phyloP scores from a whole-genome alignment of 2,329 filamentous ascomycete species.

The Fusarium phyllophilum region DNA sequence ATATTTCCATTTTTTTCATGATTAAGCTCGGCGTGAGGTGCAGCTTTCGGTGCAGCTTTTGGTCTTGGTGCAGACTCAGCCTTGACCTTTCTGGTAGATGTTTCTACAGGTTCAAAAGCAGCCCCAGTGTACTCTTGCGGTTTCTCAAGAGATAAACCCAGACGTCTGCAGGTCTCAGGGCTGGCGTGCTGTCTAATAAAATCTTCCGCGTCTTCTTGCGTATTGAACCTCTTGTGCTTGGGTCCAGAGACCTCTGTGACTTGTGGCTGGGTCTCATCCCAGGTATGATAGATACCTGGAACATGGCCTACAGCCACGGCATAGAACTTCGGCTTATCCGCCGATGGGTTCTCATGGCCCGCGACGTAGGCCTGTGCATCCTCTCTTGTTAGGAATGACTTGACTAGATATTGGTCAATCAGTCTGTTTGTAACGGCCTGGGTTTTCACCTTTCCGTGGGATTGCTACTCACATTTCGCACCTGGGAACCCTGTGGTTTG shows the following conservation, averaged over 20 bases:
- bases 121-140: slow-evolving; percentile 2
- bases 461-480: slow-evolving; percentile 70
- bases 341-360: slow-evolving; percentile 59
- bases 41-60: not conserved
- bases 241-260: slow-evolving; percentile 78
- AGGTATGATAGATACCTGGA: slow-evolving; percentile 70
- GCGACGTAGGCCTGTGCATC: slow-evolving; percentile 84
- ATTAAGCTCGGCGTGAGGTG: not conserved
- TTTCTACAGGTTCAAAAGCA: slow-evolving; percentile 31
- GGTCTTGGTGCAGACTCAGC: slow-evolving; percentile 40
- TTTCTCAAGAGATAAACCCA: slow-evolving; percentile 47
- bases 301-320: slow-evolving; percentile 68
- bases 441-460: not conserved
- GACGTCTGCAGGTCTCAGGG: slow-evolving; percentile 54
- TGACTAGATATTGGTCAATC: slow-evolving; percentile 64
- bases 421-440: not conserved
- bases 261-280: slow-evolving; percentile 77
- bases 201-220: slow-evolving; percentile 76
- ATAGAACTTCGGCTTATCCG: slow-evolving; percentile 62
- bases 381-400: slow-evolving; percentile 77
- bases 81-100: slow-evolving; percentile 40
- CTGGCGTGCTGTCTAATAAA: slow-evolving; percentile 71
- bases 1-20: slow-evolving; percentile 32
- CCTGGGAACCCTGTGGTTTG: slow-evolving; percentile 71
- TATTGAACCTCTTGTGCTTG: slow-evolving; percentile 76